Evolutionary conservation across 179 eudicot genomes (phyloP).

Genomic region (Silene noctiflora): DNA sequence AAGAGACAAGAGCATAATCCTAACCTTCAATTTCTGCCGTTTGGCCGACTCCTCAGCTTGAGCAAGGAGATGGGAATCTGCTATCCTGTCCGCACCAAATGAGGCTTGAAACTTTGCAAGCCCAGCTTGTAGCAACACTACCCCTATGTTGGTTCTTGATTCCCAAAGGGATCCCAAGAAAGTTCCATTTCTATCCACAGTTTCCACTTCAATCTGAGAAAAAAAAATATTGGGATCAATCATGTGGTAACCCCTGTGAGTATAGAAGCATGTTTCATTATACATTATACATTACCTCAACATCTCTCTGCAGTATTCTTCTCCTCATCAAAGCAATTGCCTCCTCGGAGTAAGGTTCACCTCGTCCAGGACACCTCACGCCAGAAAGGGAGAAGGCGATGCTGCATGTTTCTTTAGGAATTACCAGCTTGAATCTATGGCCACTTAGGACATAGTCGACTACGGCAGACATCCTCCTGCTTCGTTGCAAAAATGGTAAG

Average conservation of each 20-base stretch:
- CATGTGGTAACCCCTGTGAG: neutral
- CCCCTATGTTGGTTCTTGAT: slow-evolving; percentile 61
- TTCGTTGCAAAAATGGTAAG: slow-evolving; percentile 74
- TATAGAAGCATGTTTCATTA: no score
- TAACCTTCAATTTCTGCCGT: slow-evolving; percentile 81
- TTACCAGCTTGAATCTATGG: slow-evolving; percentile 72
- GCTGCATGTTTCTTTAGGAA: slow-evolving; percentile 91
- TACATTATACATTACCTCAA: slow-evolving; percentile 96
- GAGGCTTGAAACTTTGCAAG: slow-evolving; percentile 75
- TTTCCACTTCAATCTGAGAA: slow-evolving; percentile 85
- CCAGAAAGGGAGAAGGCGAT: slow-evolving; percentile 89
- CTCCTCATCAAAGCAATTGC: slow-evolving; percentile 94
- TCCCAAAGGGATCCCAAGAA: slow-evolving; percentile 94
- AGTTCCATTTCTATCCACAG: slow-evolving; percentile 88
- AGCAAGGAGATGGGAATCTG: slow-evolving; percentile 69
- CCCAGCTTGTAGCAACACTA: slow-evolving; percentile 76
- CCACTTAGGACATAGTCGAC: slow-evolving; percentile 97
- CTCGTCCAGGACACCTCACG: slow-evolving; percentile 94
- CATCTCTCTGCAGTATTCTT: slow-evolving; percentile 94
- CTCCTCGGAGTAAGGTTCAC: slow-evolving; percentile 76
- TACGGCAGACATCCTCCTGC: slow-evolving; percentile 69
- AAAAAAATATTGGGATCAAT: slow-evolving; percentile 10
- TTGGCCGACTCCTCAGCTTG: slow-evolving; percentile 92
- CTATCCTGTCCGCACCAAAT: slow-evolving; percentile 72
- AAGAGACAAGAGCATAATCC: slow-evolving; percentile 1